A percentile compares a stretch with the other conserved stretches of the same genome.
Evolutionary conservation across 192 early-diverging fungal species (phyloP).

Genomic region (Phlyctochytrium arcticum): DNA sequence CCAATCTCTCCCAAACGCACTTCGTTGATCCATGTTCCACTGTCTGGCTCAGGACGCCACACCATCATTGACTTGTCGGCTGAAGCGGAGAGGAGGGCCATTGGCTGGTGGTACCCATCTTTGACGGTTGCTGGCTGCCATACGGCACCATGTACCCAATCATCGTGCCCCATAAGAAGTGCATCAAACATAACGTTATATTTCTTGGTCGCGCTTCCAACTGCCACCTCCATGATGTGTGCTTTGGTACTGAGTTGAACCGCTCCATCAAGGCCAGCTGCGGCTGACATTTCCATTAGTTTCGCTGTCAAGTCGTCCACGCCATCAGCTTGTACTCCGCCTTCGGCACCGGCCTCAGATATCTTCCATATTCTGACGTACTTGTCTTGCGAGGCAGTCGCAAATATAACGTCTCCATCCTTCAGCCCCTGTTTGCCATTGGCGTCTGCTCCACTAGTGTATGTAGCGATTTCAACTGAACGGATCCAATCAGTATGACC

Average conservation of each 20-base stretch:
- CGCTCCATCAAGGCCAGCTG: slow-evolving; percentile 36
- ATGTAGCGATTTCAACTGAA: slow-evolving; percentile 67
- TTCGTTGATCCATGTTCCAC: slow-evolving; percentile 79
- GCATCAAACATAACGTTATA: slow-evolving; percentile 77
- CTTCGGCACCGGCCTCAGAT: slow-evolving; percentile 15
- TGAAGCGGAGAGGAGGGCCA: slow-evolving; percentile 77
- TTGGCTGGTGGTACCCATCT: slow-evolving; percentile 53
- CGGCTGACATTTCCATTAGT: slow-evolving; percentile 36
- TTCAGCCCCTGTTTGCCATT: slow-evolving; percentile 44
- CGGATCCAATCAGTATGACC: slow-evolving; percentile 96
- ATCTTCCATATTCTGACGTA: slow-evolving; percentile 91
- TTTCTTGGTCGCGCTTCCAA: slow-evolving; percentile 8
- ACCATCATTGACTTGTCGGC: slow-evolving; percentile 89
- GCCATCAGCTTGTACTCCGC: background rate
- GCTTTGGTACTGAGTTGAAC: slow-evolving; percentile 79
- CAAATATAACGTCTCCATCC: slow-evolving; percentile 80
- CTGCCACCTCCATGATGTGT: slow-evolving; percentile 62
- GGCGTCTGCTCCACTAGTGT: slow-evolving; percentile 35
- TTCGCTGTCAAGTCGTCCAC: slow-evolving; percentile 10
- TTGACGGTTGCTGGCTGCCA: slow-evolving; percentile 62
- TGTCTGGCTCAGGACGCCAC: slow-evolving; percentile 76
- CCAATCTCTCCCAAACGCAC: slow-evolving; percentile 88
- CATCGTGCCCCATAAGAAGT: slow-evolving; percentile 92
- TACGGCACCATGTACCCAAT: slow-evolving; percentile 82
- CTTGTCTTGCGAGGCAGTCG: slow-evolving; percentile 86